Evolutionary conservation across 257 asterid species (phyloP), one percentile per base, ranked within the genome.

Genomic region (Cinchona pubescens): DNA sequence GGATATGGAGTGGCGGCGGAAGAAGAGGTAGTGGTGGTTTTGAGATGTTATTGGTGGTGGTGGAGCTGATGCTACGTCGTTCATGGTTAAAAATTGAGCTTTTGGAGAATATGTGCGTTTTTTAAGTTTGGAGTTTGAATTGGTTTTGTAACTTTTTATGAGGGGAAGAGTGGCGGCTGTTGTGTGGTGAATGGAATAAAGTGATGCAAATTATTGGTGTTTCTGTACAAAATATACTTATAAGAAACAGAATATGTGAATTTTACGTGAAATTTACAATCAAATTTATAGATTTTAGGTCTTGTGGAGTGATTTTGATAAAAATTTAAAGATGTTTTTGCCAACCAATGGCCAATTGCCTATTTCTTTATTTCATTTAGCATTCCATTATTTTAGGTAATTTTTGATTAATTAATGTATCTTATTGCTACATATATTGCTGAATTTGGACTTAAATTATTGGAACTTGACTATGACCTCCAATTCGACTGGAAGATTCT

Each of bases 141-240:
- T 67, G 68, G 5, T 2, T 73, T 59, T 58, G 49, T 60, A 51
- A 16, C n/a, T n/a, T n/a, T n/a, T n/a, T n/a, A n/a, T 5, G 0
- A 38, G 1, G 0, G 32, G 13, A 13, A 71, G 68, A 40, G 43
- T 25, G 77, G 76, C 7, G 23, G 53, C 45, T 40, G 2, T 40
- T 40, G 45, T 7, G 5, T 4, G 2, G 45, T 7, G 45, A 7
- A 40, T 40, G 45, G 45, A 4, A 40, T 2, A 40, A 81, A 83
- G 84, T 83, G 72, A 82, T 80, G 87, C 82, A 58, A n/a, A 79
- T 75, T 83, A 85, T 81, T 82, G 86, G 76, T 85, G 90, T 84
- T 51, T n/a, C n/a, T 69, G 61, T 77, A n/a, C 45, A 40, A 40
- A 4, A n/a, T n/a, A n/a, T n/a, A n/a, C n/a, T n/a, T n/a, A n/a